Conservation (phyloP, 2,329 filamentous ascomycete genomes). For the Talaromyces islandicus region DNA sequence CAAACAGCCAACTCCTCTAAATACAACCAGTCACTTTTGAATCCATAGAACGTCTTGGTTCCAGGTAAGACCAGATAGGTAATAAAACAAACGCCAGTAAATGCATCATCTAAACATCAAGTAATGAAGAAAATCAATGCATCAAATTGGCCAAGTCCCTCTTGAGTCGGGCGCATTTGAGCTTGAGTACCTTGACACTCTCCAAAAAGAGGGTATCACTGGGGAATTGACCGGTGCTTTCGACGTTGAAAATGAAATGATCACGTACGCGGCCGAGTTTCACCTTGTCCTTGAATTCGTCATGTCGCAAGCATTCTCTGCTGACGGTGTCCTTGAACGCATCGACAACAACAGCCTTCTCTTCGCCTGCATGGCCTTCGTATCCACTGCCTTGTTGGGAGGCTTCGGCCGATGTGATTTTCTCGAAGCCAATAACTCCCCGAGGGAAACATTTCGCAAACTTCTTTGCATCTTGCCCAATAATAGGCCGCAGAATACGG, state of each 20-base stretch:
- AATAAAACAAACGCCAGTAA: constrained; percentile 27
- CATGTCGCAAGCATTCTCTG: constrained; percentile 83
- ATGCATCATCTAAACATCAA: constrained; percentile 25
- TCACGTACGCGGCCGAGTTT: constrained; percentile 84
- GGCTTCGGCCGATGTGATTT: constrained; percentile 63
- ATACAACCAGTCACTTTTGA: constrained; percentile 6
- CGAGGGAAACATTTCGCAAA: constrained; percentile 83
- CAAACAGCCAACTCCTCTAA: constrained; percentile 4
- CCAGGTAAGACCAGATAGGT: constrained; percentile 1
- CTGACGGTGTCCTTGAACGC: constrained; percentile 93
- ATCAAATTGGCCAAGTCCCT: constrained; percentile 38
- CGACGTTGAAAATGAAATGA: constrained; percentile 95
- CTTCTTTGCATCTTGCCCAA: constrained; percentile 80
- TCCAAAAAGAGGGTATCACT: constrained; percentile 93
- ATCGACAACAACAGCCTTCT: constrained; percentile 81
- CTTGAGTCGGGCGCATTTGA: constrained; percentile 61
- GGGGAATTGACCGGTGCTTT: constrained; percentile 92
- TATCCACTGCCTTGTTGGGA: constrained; percentile 56
- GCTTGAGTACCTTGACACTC: constrained; percentile 75
- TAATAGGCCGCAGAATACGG: constrained; percentile 72
- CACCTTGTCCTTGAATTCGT: constrained; percentile 92
- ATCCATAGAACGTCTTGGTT: constrained; percentile 7
- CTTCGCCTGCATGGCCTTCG: constrained; percentile 68
- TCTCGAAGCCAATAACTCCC: constrained; percentile 78
- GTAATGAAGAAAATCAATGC: constrained; percentile 21